A percentile compares a stretch with the other conserved stretches of the same genome.
phyloP scores from a whole-genome alignment of 139 green algal genomes.

The Closterium sp. region DNA sequence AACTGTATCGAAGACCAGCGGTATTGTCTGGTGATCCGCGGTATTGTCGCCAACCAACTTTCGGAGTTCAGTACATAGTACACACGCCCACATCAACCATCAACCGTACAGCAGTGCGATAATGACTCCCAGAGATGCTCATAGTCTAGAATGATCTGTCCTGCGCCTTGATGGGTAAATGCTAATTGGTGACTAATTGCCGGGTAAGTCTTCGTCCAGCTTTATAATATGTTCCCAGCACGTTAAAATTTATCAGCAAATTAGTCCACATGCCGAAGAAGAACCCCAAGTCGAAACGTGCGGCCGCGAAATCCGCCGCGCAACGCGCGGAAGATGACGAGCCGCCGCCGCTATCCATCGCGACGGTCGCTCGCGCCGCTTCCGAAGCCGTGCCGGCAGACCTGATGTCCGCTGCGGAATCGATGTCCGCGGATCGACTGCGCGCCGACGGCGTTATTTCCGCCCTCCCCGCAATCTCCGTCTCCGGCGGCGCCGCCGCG shows the following conservation, averaged over 20 bases:
- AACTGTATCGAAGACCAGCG: neutral
- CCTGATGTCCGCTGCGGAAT: neutral
- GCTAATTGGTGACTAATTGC: too few relatives aligned
- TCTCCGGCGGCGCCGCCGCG: neutral
- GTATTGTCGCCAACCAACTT: too few relatives aligned
- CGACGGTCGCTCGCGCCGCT: neutral
- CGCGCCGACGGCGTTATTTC: neutral
- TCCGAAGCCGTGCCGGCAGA: neutral
- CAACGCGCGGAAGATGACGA: neutral
- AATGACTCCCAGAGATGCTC: too few relatives aligned
- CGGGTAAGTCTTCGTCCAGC: too few relatives aligned
- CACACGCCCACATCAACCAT: too few relatives aligned
- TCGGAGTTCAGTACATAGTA: too few relatives aligned
- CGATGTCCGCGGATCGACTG: neutral
- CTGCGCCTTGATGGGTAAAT: too few relatives aligned
- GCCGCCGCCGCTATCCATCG: neutral
- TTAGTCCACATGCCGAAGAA: neutral
- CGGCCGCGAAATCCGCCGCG: neutral
- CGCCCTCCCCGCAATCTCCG: neutral
- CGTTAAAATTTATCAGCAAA: too few relatives aligned
- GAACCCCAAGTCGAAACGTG: neutral
- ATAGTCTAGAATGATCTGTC: too few relatives aligned
- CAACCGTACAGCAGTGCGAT: too few relatives aligned
- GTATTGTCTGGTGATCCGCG: neutral
- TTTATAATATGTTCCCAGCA: too few relatives aligned